Base-by-base conservation (phyloP, 352 stramenopile genomes). In the Globisporangium radiosum region DNA sequence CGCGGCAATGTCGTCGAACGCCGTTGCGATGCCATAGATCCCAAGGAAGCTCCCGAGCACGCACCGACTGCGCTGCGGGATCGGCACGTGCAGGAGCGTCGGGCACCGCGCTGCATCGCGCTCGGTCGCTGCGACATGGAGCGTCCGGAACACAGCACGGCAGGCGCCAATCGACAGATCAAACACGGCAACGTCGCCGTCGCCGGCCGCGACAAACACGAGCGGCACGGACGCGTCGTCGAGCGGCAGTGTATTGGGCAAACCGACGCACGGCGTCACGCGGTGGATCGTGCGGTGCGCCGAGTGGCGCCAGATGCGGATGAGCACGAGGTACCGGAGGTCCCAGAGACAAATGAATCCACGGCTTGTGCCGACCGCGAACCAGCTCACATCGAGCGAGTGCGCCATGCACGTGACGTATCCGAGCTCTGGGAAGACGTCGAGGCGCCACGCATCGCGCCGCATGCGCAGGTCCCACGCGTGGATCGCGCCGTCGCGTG, bases 261-360 rank as follows among this genome's bases (percentile, higher is more conserved):
- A 61, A 0, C 81, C 81, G 37, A 92, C 66, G 53, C 84, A 95
- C 5, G 85, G 84, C 67, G 94, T 86, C 40, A 96, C 69, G n/a
- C 85, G 72, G 59, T 97, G 92, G 52, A 99, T 97, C 33, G 87
- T 73, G 50, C 78, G 76, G 40, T 93, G 80, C 15, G 89, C 95
- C 48, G 90, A 97, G 72, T 99, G 95, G n/a, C 93, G 78, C 96
- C 95, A 99, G 13, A 98, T 86, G 39, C 97, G 96, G 53, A 98
- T 92, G 38, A 98, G 78, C 56, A 96, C 72, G 45, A 98, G 81
- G 76, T 97, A 99, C 15, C 97, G 88, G 52, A 99, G 67, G 68
- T 99, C 97, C 91, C 94, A 99, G 36, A 99, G 65, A 58, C 88
- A 94, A 57, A 99, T 81, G 68, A 96, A 98, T 5, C 97, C 97